Conservation (phyloP, 345 rosid species). For the Citrus mangshanensis region DNA sequence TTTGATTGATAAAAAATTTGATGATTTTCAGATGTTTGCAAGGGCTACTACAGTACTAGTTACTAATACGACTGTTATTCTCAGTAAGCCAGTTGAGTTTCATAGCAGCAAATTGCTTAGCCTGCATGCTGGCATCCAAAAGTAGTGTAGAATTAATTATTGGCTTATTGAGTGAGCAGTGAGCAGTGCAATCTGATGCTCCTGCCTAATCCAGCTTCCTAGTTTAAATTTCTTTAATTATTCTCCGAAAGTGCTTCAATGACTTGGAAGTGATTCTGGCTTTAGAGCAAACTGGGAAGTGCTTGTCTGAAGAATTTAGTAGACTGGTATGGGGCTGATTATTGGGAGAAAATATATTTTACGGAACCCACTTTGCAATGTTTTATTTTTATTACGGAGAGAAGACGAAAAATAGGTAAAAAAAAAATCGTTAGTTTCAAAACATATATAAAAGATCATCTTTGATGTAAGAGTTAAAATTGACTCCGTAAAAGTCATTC, state of each 20-base stretch:
- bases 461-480: not conserved
- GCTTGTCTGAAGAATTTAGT: conserved; percentile 23
- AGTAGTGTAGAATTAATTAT: not conserved
- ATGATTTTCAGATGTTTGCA: not conserved
- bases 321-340: too few relatives aligned
- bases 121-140: not conserved
- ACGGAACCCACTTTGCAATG: not conserved
- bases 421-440: not conserved
- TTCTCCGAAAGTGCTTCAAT: conserved; percentile 33
- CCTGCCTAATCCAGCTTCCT: not conserved
- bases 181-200: not conserved
- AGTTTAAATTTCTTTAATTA: conserved; percentile 33
- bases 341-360: too few relatives aligned
- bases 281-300: conserved; percentile 46
- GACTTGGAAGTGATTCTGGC: conserved; percentile 18
- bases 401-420: not conserved
- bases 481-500: not conserved
- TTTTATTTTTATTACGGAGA: not conserved
- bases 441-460: not conserved
- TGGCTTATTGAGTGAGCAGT: too few relatives aligned
- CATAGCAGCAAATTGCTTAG: too few relatives aligned
- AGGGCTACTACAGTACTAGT: not conserved
- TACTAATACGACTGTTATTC: too few relatives aligned
- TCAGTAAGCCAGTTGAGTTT: too few relatives aligned
- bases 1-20: not conserved